Conservation (phyloP, 805 yeast genomes). For the Blastobotrys parvus region DNA sequence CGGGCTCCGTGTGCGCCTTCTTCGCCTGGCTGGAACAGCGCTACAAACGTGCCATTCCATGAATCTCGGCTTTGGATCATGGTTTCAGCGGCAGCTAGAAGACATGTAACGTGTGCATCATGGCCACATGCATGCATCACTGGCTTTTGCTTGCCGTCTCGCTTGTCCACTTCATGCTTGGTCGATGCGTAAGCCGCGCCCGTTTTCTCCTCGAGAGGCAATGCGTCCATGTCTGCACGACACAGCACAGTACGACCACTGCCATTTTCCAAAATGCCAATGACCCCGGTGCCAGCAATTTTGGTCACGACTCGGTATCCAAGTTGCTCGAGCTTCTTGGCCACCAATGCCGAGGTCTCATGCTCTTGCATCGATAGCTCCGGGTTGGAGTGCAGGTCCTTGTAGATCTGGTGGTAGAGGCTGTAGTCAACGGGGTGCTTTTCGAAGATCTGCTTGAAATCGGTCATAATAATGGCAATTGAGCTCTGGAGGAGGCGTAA, state of each 20-base stretch:
- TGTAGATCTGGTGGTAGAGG: background rate
- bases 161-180: background rate
- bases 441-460: no score
- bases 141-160: background rate
- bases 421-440: background rate
- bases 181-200: background rate
- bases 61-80: background rate
- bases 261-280: background rate
- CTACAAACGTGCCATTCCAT: background rate
- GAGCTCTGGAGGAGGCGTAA: no score
- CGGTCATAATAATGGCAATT: no score
- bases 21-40: background rate
- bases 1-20: background rate
- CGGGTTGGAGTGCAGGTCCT: background rate
- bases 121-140: background rate
- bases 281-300: background rate
- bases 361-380: background rate
- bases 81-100: background rate
- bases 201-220: background rate
- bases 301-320: background rate
- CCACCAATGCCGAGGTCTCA: background rate
- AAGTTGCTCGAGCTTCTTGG: background rate
- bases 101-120: background rate
- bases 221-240: background rate
- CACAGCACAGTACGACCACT: background rate